Conservation (phyloP, 495 filamentous ascomycete genomes). For the Peziza echinospora region DNA sequence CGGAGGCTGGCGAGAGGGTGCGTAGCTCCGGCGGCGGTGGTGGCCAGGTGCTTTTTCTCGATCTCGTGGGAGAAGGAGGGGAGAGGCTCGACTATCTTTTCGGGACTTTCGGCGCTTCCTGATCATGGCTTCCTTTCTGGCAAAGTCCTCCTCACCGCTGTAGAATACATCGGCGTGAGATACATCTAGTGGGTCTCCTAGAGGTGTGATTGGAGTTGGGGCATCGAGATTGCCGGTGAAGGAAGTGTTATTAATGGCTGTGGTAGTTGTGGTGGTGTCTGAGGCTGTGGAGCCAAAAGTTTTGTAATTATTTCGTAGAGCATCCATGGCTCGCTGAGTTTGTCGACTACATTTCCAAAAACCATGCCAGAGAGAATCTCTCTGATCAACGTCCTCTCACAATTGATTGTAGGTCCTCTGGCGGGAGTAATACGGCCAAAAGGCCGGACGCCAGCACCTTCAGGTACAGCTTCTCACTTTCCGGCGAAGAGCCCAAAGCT, state of each 20-base stretch:
- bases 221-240: too few species aligned
- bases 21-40: too few species aligned
- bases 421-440: conserved; percentile 65
- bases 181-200: too few species aligned
- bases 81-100: neutral
- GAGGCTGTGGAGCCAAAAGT: conserved; percentile 23
- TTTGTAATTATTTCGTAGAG: conserved; percentile 63
- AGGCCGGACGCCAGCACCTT: conserved; percentile 25
- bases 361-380: conserved; percentile 76
- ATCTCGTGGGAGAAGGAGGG: neutral
- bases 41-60: neutral
- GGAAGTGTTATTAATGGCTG: conserved; percentile 17
- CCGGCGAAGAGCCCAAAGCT: conserved; percentile 1
- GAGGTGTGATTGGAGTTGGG: too few species aligned
- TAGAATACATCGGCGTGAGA: too few species aligned
- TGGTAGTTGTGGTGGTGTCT: conserved; percentile 11
- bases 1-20: conserved; percentile 3
- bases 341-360: conserved; percentile 53
- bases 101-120: conserved; percentile 1
- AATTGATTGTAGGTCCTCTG: conserved; percentile 79
- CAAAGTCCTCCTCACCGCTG: conserved; percentile 3
- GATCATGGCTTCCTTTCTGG: conserved; percentile 5
- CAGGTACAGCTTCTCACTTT: conserved; percentile 7
- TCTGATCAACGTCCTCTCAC: conserved; percentile 54
- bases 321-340: conserved; percentile 62